Conservation (phyloP, 2,329 filamentous ascomycete species). For the Corniculantispora saksenae region DNA sequence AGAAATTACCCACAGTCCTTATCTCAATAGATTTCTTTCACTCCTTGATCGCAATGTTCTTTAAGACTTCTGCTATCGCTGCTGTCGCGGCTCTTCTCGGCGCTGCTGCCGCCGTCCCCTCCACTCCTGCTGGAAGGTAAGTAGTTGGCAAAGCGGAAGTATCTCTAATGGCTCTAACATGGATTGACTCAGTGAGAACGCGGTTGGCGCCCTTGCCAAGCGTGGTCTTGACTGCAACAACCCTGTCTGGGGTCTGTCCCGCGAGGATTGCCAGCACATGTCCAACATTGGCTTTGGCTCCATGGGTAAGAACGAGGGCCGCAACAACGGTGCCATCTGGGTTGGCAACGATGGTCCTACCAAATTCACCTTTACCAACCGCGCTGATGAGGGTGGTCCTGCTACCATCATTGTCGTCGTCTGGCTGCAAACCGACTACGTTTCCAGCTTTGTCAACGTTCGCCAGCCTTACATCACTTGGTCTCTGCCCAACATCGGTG, state of each 20-base stretch:
- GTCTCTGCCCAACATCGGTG: slow-evolving; percentile 35
- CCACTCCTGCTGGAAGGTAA: neutral
- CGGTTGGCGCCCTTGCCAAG: neutral
- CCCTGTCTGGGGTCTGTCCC: slow-evolving; percentile 25
- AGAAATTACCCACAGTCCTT: neutral
- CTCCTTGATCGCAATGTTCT: slow-evolving; percentile 5
- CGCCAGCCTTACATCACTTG: slow-evolving; percentile 37
- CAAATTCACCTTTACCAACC: slow-evolving; percentile 32
- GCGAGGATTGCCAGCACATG: slow-evolving; percentile 31
- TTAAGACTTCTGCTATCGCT: slow-evolving; percentile 8
- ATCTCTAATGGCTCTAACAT: neutral
- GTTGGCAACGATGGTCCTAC: slow-evolving; percentile 32
- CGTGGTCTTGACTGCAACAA: slow-evolving; percentile 21
- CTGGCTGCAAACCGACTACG: slow-evolving; percentile 26
- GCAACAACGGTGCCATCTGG: slow-evolving; percentile 31
- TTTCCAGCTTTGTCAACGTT: slow-evolving; percentile 32
- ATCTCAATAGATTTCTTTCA: neutral
- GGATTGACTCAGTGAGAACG: neutral
- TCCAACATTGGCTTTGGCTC: slow-evolving; percentile 28
- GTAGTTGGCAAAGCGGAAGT: no score
- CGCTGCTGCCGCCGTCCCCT: neutral
- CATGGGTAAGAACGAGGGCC: slow-evolving; percentile 27
- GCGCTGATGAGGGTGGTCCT: slow-evolving; percentile 21
- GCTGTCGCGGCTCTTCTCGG: slow-evolving; percentile 8
- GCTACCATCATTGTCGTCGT: slow-evolving; percentile 29